Base-by-base conservation (phyloP, 495 filamentous ascomycete species). In the Penicillium paxilli region DNA sequence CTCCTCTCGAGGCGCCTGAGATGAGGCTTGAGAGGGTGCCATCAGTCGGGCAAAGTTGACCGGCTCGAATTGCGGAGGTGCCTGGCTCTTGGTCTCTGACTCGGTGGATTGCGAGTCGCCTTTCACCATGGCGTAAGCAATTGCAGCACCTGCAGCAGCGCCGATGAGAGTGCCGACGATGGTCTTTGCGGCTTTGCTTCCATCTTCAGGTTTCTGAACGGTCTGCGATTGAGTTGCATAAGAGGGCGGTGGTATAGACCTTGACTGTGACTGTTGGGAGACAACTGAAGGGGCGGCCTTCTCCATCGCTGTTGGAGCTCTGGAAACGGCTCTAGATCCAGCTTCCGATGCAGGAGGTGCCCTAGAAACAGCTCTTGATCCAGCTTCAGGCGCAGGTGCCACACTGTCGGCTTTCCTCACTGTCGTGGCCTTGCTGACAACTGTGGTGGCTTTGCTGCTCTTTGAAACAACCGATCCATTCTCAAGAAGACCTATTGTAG, bases 91-190 rank as follows among this genome's bases (percentile, higher is more conserved):
- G 10, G 44, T 32, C 12, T 62, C 59, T 16, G 62, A 55, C 20
- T 55, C 44, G 6, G 58, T 33, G 25, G 58, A 65, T 17, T 66
- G 63, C 4, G 55, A 78, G 59, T 64, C 87, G 23, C 77, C 69
- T 56, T 78, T 84, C 51, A 79, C 74, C 73, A 89, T 85, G 30
- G 86, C 84, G 65, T 92, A 93, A 1, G 88, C 86, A 32, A 91
- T 64, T 0, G 85, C 87, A 12, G 87, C 88, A 45, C 87, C 91
- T 3, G 87, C 83, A 8, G 87, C 88, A 16, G 86, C 90, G 20
- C 88, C 91, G 5, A 91, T 82, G 42, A 92, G 79, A 3, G 87
- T 87, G 9, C 89, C 90, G 7, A 94, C 76, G 22, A 95, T 72
- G 2, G 84, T 85, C 55, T 78, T 78, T 20, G 74, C 73, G 16